These are phyloP conservation scores for Penicillium subrubescens DNA, from an alignment of 495 filamentous ascomycete genomes.

Conservation along the genomic window DNA sequence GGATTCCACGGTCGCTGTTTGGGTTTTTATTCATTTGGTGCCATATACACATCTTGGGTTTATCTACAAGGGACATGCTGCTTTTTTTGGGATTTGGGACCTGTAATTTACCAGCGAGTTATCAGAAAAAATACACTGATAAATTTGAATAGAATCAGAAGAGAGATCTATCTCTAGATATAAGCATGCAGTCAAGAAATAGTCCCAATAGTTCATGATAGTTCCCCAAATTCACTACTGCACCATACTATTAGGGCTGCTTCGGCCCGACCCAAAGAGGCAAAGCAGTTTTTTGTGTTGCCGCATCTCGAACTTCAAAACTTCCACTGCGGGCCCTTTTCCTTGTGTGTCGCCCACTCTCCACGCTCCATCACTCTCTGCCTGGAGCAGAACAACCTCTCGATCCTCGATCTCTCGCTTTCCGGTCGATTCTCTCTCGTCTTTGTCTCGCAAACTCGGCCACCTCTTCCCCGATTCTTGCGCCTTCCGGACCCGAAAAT, in stretches of 20 bases:
- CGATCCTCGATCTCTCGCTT: neutral
- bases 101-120: constrained; percentile 15
- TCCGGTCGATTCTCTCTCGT: neutral
- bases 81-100: constrained; percentile 1
- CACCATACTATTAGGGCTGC: neutral
- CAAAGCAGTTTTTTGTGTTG: constrained; percentile 39
- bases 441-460: neutral
- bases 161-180: neutral
- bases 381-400: constrained; percentile 46
- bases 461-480: constrained; percentile 22
- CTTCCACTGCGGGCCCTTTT: constrained; percentile 32
- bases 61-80: neutral
- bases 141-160: neutral
- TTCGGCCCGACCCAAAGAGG: constrained; percentile 40
- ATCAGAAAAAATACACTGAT: constrained; percentile 12
- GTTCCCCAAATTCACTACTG: neutral
- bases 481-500: constrained; percentile 37
- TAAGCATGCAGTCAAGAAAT: neutral
- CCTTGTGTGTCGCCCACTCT: constrained; percentile 16
- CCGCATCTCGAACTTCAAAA: constrained; percentile 41
- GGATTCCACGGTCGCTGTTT: constrained; percentile 7
- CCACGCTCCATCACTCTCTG: constrained; percentile 30
- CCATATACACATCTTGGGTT: neutral
- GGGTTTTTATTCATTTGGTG: constrained; percentile 5
- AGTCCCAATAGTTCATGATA: neutral